Evolutionary conservation across 164 flowering plant genomes (phyloP), one percentile per base, ranked within the genome.

Genomic region (Akebia trifoliata): DNA sequence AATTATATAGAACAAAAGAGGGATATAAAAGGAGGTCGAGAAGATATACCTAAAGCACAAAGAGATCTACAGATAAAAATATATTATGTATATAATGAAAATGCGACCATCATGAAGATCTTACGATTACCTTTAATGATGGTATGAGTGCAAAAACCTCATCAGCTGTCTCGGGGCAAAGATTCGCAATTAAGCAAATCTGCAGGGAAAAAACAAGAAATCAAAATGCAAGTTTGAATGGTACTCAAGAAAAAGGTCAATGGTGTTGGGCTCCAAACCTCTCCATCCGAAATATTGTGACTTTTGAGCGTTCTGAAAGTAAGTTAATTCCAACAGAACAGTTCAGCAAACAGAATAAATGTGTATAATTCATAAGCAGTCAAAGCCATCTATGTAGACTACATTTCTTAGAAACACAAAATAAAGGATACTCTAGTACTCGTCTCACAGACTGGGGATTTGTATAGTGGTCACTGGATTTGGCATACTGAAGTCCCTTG

Each of bases 101-200:
- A 54, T 24, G 37, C 26, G 17, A 36, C 12, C 20, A 3, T 5
- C 34, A 35, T 12, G 10, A 35, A 54, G 24, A 69, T n/a, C 48
- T 15, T 30, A 34, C n/a, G 18, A 60, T 66, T 78, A 89, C 98
- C 97, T 87, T 86, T 75, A 93, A 74, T 29, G 88, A 80, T 25
- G 94, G 92, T 18, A 90, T 60, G 32, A 86, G 76, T 50, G 92
- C 85, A 77, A 77, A 90, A 37, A 70, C 83, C 69, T 93, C 95
- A 55, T 85, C 94, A 59, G 65, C 69, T 40, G 83, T 72, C 56
- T 87, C 98, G 1, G 94, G 87, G 54, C 76, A 76, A 35, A 69
- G 50, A 62, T 90, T 90, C 3, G 81, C 87, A 67, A 93, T 81
- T 73, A 84, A 34, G 69, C 97, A 84, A 14, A 89, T 72, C 98